Conservation (phyloP, 1,284 basidiomycete genomes). For the Apiotrichum brassicae region DNA sequence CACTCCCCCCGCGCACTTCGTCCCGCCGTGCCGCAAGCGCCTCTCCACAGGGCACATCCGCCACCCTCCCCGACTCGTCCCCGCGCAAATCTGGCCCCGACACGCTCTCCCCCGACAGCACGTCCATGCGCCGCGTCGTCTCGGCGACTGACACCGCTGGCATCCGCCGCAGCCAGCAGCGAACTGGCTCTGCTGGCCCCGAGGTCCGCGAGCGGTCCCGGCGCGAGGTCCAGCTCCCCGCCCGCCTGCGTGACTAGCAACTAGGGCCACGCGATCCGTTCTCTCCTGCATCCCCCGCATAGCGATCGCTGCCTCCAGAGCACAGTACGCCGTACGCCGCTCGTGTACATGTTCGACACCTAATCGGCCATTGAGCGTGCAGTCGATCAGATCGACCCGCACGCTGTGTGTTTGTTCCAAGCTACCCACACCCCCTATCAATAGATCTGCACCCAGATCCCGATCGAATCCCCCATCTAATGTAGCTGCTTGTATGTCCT, state of each 20-base stretch:
- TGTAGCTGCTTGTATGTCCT: constrained; percentile 3
- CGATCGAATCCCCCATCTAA: background rate
- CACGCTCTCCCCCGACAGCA: constrained; percentile 2
- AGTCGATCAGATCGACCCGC: too few relatives aligned
- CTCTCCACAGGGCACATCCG: constrained; percentile 9
- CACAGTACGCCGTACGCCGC: too few relatives aligned
- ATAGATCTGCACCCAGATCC: background rate
- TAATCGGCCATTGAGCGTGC: too few relatives aligned
- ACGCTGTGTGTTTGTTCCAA: too few relatives aligned
- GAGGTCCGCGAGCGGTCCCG: constrained; percentile 23
- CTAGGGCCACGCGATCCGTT: too few relatives aligned
- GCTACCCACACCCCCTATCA: background rate
- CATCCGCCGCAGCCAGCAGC: constrained; percentile 5
- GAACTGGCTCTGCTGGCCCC: constrained; percentile 16
- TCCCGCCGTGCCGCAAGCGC: constrained; percentile 5
- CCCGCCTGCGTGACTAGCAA: constrained; percentile 34
- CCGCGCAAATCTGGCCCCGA: background rate
- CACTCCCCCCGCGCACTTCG: background rate
- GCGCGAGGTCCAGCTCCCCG: constrained; percentile 29
- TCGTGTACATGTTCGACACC: too few relatives aligned
- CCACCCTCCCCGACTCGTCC: constrained; percentile 5
- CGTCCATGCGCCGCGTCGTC: constrained; percentile 15
- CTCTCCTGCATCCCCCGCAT: too few relatives aligned
- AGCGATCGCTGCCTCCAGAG: too few relatives aligned
- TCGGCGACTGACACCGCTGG: constrained; percentile 7